Evolutionary conservation across 2,329 filamentous ascomycete species (phyloP).

Genomic region (Sporothrix schenckii): DNA sequence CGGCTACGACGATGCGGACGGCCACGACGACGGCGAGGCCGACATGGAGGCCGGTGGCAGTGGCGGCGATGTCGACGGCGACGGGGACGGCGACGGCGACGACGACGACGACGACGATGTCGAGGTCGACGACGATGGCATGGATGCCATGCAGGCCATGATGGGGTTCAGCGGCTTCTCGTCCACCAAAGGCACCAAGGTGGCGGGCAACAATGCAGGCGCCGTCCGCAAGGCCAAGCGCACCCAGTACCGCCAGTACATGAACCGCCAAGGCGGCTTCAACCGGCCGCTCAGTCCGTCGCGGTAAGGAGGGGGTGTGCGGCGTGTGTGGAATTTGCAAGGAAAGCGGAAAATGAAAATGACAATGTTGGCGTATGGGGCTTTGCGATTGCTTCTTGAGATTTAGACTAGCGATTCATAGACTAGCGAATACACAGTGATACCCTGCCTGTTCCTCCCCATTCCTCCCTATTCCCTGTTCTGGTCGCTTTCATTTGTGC

Average conservation of each 20-base stretch:
- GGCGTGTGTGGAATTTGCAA: background rate
- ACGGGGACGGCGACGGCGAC: constrained; percentile 53
- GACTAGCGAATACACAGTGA: constrained; percentile 18
- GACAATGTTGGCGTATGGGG: background rate
- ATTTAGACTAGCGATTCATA: constrained; percentile 6
- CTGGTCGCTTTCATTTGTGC: too few relatives aligned
- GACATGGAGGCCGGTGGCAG: background rate
- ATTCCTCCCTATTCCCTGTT: background rate
- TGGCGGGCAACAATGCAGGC: constrained; percentile 82
- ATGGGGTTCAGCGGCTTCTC: constrained; percentile 91
- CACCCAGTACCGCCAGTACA: constrained; percentile 94
- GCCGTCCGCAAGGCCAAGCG: constrained; percentile 90
- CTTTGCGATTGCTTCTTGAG: background rate
- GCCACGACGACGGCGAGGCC: background rate
- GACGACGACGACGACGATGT: constrained; percentile 55
- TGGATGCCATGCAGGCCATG: constrained; percentile 75
- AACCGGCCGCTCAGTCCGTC: constrained; percentile 72
- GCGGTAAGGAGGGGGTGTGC: constrained; percentile 39
- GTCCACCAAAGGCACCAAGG: constrained; percentile 84
- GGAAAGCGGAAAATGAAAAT: background rate
- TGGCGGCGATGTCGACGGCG: constrained; percentile 37
- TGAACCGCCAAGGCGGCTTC: constrained; percentile 83
- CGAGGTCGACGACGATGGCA: constrained; percentile 65
- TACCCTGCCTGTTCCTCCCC: background rate
- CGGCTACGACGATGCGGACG: constrained; percentile 53